These are phyloP conservation scores for Cytospora paraplurivora DNA, from an alignment of 2,329 filamentous ascomycete species.

Conservation along the genomic window DNA sequence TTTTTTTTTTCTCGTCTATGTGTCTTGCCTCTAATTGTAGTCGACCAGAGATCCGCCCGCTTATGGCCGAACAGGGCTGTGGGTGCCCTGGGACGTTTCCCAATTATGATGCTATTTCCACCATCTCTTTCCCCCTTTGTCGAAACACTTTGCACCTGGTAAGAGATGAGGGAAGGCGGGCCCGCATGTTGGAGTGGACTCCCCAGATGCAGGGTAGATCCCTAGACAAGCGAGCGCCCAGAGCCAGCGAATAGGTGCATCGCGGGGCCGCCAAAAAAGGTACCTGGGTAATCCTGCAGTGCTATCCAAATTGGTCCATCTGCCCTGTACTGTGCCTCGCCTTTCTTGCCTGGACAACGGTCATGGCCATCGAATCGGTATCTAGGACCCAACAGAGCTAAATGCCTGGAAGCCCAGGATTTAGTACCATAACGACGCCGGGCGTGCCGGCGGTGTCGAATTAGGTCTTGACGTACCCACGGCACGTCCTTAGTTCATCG, in stretches of 20 bases:
- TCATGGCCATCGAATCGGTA: conserved; percentile 1
- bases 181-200: conserved; percentile 21
- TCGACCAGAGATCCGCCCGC: conserved; percentile 2
- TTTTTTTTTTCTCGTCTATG: neutral
- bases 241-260: conserved; percentile 13
- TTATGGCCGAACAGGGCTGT: neutral
- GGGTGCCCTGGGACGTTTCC: conserved; percentile 18
- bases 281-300: conserved; percentile 5
- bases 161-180: conserved; percentile 27
- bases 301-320: conserved; percentile 2
- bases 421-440: conserved; percentile 1
- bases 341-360: neutral
- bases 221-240: conserved; percentile 21
- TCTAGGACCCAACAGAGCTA: neutral
- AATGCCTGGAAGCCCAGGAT: conserved; percentile 12
- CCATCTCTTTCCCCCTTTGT: conserved; percentile 19
- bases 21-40: conserved; percentile 2
- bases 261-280: conserved; percentile 3
- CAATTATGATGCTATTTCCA: conserved; percentile 17
- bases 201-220: conserved; percentile 26
- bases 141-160: conserved; percentile 5
- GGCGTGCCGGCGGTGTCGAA: neutral
- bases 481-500: conserved; percentile 6
- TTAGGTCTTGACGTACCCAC: neutral
- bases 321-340: neutral